Percentiles rank a stretch among this genome's conserved stretches.
These are phyloP conservation scores for Chlorella sp. DNA, from an alignment of 139 green algal genomes.

Conservation along the genomic window DNA sequence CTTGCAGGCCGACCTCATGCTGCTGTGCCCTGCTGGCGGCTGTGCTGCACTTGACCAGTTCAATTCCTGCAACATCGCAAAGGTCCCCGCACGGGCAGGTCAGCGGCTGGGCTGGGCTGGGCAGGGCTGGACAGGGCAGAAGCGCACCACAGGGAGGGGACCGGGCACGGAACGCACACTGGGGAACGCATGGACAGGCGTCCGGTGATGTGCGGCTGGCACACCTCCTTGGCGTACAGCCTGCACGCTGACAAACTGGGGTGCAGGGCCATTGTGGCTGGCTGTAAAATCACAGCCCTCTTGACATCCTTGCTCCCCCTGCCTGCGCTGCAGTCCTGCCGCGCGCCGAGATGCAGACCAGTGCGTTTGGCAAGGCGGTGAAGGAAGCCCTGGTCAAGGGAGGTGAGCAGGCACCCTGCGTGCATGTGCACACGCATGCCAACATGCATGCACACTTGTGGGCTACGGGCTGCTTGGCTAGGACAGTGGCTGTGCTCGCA, in stretches of 20 bases:
- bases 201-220: not conserved
- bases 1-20: slow-evolving; percentile 31
- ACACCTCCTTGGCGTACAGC: not conserved
- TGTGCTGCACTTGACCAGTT: slow-evolving; percentile 36
- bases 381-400: slow-evolving; percentile 20
- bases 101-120: slow-evolving; percentile 26
- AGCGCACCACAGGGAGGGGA: no score
- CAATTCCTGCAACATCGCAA: slow-evolving; percentile 36
- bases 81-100: slow-evolving; percentile 15
- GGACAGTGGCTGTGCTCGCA: not conserved
- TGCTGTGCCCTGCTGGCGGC: slow-evolving; percentile 46
- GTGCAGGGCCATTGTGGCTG: no score
- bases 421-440: not conserved
- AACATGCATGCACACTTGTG: no score
- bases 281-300: no score
- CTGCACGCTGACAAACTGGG: no score
- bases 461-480: not conserved
- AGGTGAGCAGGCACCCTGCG: not conserved
- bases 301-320: no score
- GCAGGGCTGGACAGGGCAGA: no score
- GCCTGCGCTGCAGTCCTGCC: slow-evolving; percentile 18
- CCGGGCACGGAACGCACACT: no score
- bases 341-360: slow-evolving; percentile 33
- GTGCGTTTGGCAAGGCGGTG: slow-evolving; percentile 3
- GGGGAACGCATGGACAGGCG: not conserved